Conservation (phyloP, 352 stramenopile species). For the Phytophthora fragariae region DNA sequence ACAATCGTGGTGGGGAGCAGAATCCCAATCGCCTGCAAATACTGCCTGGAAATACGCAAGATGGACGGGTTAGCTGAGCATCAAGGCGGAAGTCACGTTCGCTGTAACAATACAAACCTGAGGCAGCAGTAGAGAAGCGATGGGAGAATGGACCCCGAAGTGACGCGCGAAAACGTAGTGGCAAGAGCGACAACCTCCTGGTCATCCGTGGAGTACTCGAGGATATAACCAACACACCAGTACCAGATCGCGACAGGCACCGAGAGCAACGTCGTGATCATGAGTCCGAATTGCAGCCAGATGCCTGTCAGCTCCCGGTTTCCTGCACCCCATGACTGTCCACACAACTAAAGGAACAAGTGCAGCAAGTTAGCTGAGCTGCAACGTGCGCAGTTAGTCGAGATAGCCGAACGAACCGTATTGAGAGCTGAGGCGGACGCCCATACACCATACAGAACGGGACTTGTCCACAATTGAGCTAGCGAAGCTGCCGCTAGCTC, state of each 20-base stretch:
- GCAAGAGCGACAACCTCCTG: slow-evolving; percentile 61
- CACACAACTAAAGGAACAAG: slow-evolving; percentile 53
- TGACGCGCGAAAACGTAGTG: slow-evolving; percentile 64
- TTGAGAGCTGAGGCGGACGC: slow-evolving; percentile 67
- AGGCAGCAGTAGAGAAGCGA: slow-evolving; percentile 74
- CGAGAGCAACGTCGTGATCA: slow-evolving; percentile 63
- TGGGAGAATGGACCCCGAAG: slow-evolving; percentile 66
- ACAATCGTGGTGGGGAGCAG: slow-evolving; percentile 72
- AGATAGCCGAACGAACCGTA: slow-evolving; percentile 44
- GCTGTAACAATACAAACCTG: slow-evolving; percentile 35
- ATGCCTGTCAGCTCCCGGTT: slow-evolving; percentile 77
- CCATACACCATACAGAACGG: slow-evolving; percentile 72
- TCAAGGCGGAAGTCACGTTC: background rate
- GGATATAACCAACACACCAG: slow-evolving; percentile 67
- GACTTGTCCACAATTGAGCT: slow-evolving; percentile 74
- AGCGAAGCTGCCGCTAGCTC: slow-evolving; percentile 76
- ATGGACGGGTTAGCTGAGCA: slow-evolving; percentile 12
- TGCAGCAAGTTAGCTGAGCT: slow-evolving; percentile 5
- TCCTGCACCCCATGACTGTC: slow-evolving; percentile 71
- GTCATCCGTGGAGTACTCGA: slow-evolving; percentile 74
- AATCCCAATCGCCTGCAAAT: slow-evolving; percentile 75
- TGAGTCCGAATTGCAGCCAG: slow-evolving; percentile 75
- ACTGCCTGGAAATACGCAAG: slow-evolving; percentile 47
- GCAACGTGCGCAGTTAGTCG: background rate
- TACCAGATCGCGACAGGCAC: slow-evolving; percentile 75